A percentile compares a stretch with the other conserved stretches of the same genome.
Conservation (phyloP, 2,329 filamentous ascomycete species). For the Penicillium sp. region DNA sequence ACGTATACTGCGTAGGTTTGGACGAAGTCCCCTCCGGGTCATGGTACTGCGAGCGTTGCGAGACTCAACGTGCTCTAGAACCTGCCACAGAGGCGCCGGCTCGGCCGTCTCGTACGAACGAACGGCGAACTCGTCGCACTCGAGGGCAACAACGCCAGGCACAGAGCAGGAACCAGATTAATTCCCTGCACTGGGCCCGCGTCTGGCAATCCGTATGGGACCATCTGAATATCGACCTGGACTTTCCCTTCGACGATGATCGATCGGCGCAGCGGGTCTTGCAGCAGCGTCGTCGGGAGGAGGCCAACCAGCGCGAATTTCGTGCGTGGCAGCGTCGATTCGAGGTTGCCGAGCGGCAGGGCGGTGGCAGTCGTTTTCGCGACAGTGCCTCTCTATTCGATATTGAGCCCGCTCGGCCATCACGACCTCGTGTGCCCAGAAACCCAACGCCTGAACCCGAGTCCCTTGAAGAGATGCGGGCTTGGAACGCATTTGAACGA, state of each 20-base stretch:
- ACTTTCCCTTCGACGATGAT: slow-evolving; percentile 83
- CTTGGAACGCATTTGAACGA: slow-evolving; percentile 90
- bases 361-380: slow-evolving; percentile 72
- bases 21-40: slow-evolving; percentile 73
- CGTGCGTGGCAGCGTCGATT: slow-evolving; percentile 82
- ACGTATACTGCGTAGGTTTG: slow-evolving; percentile 88
- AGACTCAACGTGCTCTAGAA: slow-evolving; percentile 49
- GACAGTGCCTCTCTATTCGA: slow-evolving; percentile 67
- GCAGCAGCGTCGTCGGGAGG: slow-evolving; percentile 51
- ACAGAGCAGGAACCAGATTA: slow-evolving; percentile 45
- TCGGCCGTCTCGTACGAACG: slow-evolving; percentile 35
- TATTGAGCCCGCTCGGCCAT: slow-evolving; percentile 49
- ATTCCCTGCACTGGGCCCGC: slow-evolving; percentile 67
- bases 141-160: slow-evolving; percentile 49
- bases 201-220: slow-evolving; percentile 93
- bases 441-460: slow-evolving; percentile 62
- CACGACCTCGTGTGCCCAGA: slow-evolving; percentile 44
- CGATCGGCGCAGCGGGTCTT: slow-evolving; percentile 62
- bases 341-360: slow-evolving; percentile 77
- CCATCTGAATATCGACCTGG: slow-evolving; percentile 73
- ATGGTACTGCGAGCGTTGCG: slow-evolving; percentile 92
- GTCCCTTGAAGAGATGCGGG: slow-evolving; percentile 76
- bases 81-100: slow-evolving; percentile 42
- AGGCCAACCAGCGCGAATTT: slow-evolving; percentile 61
- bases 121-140: slow-evolving; percentile 55